Conservation (phyloP, 352 stramenopile species). For the Globisporangium viniferum region DNA sequence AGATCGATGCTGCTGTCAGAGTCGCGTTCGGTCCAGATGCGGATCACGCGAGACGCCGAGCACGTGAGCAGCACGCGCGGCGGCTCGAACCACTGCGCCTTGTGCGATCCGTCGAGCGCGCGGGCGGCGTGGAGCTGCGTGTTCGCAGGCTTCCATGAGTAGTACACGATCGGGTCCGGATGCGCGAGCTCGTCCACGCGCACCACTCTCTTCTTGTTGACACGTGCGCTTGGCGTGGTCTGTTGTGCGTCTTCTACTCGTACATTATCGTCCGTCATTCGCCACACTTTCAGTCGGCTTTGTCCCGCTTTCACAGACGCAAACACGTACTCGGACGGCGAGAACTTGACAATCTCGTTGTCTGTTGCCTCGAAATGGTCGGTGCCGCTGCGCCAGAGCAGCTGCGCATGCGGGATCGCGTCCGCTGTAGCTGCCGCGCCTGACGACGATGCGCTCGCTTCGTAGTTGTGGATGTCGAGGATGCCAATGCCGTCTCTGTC, state of each 20-base stretch:
- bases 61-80: conserved; percentile 75
- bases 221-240: not conserved
- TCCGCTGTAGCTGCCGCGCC: conserved; percentile 2
- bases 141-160: conserved; percentile 76
- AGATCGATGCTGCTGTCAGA: not conserved
- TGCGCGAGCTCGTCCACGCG: conserved; percentile 45
- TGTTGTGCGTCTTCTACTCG: not conserved
- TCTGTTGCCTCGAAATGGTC: conserved; percentile 7
- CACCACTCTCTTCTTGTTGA: conserved; percentile 15
- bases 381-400: conserved; percentile 21
- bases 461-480: conserved; percentile 38
- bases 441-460: not conserved
- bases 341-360: conserved; percentile 71
- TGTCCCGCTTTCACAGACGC: conserved; percentile 37
- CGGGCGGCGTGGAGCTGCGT: conserved; percentile 47
- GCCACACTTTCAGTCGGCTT: conserved; percentile 51
- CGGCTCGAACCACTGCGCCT: conserved; percentile 74
- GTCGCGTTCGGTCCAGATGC: conserved; percentile 60
- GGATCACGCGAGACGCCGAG: conserved; percentile 41
- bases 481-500: conserved; percentile 43
- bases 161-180: conserved; percentile 66
- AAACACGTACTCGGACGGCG: conserved; percentile 66
- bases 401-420: conserved; percentile 25
- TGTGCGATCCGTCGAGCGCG: conserved; percentile 53
- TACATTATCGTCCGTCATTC: conserved; percentile 24